phyloP scores from a whole-genome alignment of 192 early-diverging fungal genomes.

The Podila clonocystis region DNA sequence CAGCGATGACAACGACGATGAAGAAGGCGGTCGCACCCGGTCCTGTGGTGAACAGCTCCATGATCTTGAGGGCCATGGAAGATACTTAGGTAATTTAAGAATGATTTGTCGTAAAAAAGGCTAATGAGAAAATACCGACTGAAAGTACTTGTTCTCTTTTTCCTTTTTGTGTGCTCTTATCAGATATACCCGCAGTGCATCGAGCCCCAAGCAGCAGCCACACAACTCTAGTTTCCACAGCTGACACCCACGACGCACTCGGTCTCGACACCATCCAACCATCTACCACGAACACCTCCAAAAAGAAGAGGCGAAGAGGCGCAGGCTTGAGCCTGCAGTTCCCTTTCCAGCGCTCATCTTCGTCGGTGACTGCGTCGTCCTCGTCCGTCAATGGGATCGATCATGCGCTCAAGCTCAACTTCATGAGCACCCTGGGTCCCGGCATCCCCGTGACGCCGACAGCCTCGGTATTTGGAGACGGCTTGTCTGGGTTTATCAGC shows the following conservation, averaged over 20 bases:
- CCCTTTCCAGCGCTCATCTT: neutral
- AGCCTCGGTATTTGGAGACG: conserved; percentile 32
- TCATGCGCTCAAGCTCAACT: conserved; percentile 28
- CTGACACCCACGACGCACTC: too few species aligned
- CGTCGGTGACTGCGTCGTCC: neutral
- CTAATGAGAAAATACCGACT: neutral
- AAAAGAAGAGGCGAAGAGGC: neutral
- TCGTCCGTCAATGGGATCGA: conserved; percentile 24
- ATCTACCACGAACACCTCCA: neutral
- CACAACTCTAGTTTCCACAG: conserved; percentile 1
- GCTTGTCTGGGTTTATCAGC: conserved; percentile 16
- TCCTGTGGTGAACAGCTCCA: neutral
- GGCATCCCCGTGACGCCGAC: conserved; percentile 35
- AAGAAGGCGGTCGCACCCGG: neutral
- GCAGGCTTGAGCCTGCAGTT: neutral
- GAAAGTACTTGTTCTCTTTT: neutral
- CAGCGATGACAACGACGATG: neutral
- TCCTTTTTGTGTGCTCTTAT: neutral
- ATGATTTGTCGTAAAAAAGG: neutral
- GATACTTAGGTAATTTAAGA: neutral
- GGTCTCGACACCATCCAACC: neutral
- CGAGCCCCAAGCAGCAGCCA: neutral
- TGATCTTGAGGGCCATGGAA: neutral
- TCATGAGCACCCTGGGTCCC: conserved; percentile 32
- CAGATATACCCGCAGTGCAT: neutral